Percentiles rank a stretch among this genome's conserved stretches.
These are phyloP conservation scores for Agrocybe praecox DNA, from an alignment of 768 basidiomycete genomes.

Conservation along the genomic window DNA sequence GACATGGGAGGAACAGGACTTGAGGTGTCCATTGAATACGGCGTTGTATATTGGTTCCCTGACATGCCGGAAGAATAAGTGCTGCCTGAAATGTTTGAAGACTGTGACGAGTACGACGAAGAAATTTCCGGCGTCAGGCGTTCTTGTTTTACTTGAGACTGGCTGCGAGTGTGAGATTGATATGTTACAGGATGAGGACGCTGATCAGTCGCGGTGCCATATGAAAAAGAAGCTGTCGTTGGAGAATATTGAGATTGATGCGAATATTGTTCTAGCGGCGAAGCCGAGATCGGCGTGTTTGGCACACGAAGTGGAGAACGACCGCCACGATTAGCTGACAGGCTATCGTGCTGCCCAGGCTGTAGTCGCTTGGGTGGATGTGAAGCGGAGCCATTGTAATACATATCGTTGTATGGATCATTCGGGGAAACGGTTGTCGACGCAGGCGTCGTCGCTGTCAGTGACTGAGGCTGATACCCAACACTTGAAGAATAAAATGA, in stretches of 20 bases:
- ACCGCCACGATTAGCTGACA: slow-evolving; percentile 42
- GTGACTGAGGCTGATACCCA: slow-evolving; percentile 57
- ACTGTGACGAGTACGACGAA: slow-evolving; percentile 61
- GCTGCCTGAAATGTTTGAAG: slow-evolving; percentile 16
- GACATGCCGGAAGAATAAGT: slow-evolving; percentile 28
- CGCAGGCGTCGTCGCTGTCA: slow-evolving; percentile 33
- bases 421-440: slow-evolving; percentile 35
- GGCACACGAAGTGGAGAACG: slow-evolving; percentile 67
- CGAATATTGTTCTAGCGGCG: slow-evolving; percentile 72
- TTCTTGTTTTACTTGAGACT: slow-evolving; percentile 47
- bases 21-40: slow-evolving; percentile 66
- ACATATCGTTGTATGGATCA: slow-evolving; percentile 63
- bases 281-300: slow-evolving; percentile 45
- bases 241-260: slow-evolving; percentile 72
- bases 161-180: slow-evolving; percentile 57
- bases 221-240: slow-evolving; percentile 53
- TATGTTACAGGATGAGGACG: slow-evolving; percentile 42
- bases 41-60: slow-evolving; percentile 44
- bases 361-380: slow-evolving; percentile 59
- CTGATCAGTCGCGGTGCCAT: slow-evolving; percentile 43
- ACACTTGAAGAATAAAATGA: slow-evolving; percentile 63
- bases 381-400: slow-evolving; percentile 52
- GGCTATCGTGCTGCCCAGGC: slow-evolving; percentile 51
- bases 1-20: slow-evolving; percentile 61
- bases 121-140: slow-evolving; percentile 44